Evolutionary conservation across 192 early-diverging fungal species (phyloP).

Genomic region (Thamnidium elegans): DNA sequence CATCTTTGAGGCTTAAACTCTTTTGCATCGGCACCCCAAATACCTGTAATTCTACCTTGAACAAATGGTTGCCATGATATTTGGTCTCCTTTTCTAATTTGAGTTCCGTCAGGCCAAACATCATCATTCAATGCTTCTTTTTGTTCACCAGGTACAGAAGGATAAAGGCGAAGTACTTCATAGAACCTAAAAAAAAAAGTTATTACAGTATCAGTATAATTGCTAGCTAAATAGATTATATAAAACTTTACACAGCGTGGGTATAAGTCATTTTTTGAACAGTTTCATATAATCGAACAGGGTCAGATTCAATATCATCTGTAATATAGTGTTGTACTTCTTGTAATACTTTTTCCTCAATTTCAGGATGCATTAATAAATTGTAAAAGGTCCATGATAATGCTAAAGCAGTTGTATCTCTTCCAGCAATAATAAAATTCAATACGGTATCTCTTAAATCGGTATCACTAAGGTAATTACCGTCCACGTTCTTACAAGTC

Average conservation of each 20-base stretch:
- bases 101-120: slow-evolving; percentile 44
- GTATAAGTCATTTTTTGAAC: slow-evolving; percentile 35
- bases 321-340: slow-evolving; percentile 28
- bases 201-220: too few relatives aligned
- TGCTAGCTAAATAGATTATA: not conserved
- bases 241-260: slow-evolving; percentile 27
- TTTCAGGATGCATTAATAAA: slow-evolving; percentile 34
- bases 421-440: slow-evolving; percentile 30
- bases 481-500: slow-evolving; percentile 12
- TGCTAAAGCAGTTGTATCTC: slow-evolving; percentile 45
- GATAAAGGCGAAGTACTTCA: slow-evolving; percentile 40
- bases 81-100: slow-evolving; percentile 39
- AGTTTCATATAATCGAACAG: slow-evolving; percentile 22
- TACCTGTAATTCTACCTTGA: slow-evolving; percentile 32
- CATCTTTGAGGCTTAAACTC: slow-evolving; percentile 46
- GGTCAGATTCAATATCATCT: slow-evolving; percentile 18
- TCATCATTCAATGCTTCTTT: slow-evolving; percentile 43
- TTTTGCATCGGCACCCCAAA: slow-evolving; percentile 42
- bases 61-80: slow-evolving; percentile 34
- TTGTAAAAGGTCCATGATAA: slow-evolving; percentile 49
- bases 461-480: slow-evolving; percentile 6
- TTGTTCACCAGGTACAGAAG: slow-evolving; percentile 42
- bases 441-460: slow-evolving; percentile 28
- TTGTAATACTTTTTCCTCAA: slow-evolving; percentile 39
- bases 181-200: slow-evolving; percentile 5